Evolutionary conservation across 2,329 filamentous ascomycete species (phyloP), one percentile per base, ranked within the genome.

Genomic region (Arthrobotrys musiformis): DNA sequence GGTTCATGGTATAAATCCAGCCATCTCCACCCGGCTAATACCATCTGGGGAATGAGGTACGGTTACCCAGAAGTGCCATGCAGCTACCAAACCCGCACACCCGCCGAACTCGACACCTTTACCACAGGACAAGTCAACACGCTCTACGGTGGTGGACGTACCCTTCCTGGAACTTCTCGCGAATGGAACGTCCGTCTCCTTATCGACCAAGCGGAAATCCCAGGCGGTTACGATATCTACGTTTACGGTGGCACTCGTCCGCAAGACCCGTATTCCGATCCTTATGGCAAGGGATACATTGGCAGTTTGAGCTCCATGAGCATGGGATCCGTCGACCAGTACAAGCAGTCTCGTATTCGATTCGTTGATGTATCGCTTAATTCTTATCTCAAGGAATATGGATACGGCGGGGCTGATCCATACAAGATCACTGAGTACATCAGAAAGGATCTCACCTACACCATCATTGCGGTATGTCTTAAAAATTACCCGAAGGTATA

Each of bases 131-230:
- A 78, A 60, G 61, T 80, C n/a, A 80, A 81, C 37, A 73, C 68
- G 4, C 66, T 78, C 13, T 81, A 81, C 24, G 74, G 70, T 30
- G 54, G 63, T 40, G 60, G 66, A 35, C 48, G 73, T 19, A 44
- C 33, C 22, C 60, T 69, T 42, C 63, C 72, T 42, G 72, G 58
- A 22, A 52, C 58, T 28, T 58, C 42, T 30, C 73, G 66, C 52
- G 79, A 80, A 67, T 81, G 80, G 80, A 76, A 80, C 42, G 78
- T 78, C 62, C 73, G 78, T 60, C 17, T 80, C 13, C 72, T 78
- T 48, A 74, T 78, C 52, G 80, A 81, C 35, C 70, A 78, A 48
- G 68, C 75, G 17, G 80, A 81, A 42, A 69, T 81, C 35, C 9
- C 54, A 19, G 79, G 78, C n/a, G 62, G 61, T 46, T 74, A 72